phyloP scores from a whole-genome alignment of 345 rosid genomes.

The Boechera divaricarpa region DNA sequence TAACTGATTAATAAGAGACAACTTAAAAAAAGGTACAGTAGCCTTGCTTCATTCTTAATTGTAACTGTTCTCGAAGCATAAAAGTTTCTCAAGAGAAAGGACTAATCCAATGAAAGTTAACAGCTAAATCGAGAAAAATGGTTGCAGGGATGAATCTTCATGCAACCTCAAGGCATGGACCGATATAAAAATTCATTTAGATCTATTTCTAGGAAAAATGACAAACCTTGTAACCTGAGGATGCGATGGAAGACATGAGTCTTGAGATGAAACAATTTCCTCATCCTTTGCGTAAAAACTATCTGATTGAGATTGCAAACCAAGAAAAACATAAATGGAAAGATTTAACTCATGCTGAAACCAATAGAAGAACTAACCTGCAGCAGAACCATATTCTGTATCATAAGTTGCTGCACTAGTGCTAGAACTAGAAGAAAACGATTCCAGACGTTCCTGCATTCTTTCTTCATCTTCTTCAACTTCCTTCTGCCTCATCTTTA shows the following conservation, averaged over 20 bases:
- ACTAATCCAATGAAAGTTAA: not conserved
- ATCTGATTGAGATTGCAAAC: slow-evolving; percentile 51
- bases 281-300: slow-evolving; percentile 49
- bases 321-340: slow-evolving; percentile 1
- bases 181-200: not conserved
- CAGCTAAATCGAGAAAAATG: not conserved
- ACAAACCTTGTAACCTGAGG: slow-evolving; percentile 61
- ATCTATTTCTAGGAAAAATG: not conserved
- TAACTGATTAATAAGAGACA: slow-evolving; percentile 15
- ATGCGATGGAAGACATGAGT: slow-evolving; percentile 44
- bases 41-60: not conserved
- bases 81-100: not conserved
- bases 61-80: slow-evolving; percentile 6
- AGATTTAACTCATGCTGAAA: not conserved
- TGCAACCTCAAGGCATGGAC: not conserved
- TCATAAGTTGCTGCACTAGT: slow-evolving; percentile 51
- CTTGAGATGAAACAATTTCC: slow-evolving; percentile 57
- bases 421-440: slow-evolving; percentile 66
- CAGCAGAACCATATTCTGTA: slow-evolving; percentile 53
- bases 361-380: slow-evolving; percentile 49
- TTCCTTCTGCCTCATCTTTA: slow-evolving; percentile 82
- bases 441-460: slow-evolving; percentile 69
- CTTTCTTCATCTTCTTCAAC: slow-evolving; percentile 83
- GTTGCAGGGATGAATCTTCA: not conserved
- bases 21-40: not conserved